Evolutionary conservation across 2,329 filamentous ascomycete genomes (phyloP).

Genomic region (Phialophora chinensis): DNA sequence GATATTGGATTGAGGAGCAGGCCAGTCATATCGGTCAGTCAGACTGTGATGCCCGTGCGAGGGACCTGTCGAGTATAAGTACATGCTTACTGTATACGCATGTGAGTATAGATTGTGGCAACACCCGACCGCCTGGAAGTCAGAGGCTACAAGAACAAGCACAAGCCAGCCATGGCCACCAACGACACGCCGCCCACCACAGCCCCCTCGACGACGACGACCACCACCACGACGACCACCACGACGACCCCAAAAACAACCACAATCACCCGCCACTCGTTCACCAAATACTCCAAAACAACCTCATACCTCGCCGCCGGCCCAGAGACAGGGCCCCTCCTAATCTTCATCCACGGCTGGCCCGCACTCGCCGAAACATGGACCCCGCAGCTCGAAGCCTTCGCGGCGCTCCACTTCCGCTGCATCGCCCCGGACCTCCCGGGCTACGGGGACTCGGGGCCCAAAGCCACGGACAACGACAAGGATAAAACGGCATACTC

Average conservation of each 20-base stretch:
- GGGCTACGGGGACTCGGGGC: slow-evolving; percentile 44
- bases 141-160: neutral
- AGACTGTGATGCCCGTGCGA: too few relatives aligned
- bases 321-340: slow-evolving; percentile 21
- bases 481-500: slow-evolving; percentile 23
- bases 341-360: slow-evolving; percentile 57
- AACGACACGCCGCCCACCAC: too few relatives aligned
- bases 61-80: too few relatives aligned
- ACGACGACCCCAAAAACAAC: neutral
- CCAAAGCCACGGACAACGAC: slow-evolving; percentile 18
- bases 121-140: too few relatives aligned
- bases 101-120: too few relatives aligned
- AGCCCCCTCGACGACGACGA: neutral
- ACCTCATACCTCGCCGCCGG: slow-evolving; percentile 31
- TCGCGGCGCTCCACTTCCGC: slow-evolving; percentile 50
- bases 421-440: slow-evolving; percentile 50
- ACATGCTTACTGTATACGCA: too few relatives aligned
- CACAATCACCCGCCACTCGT: slow-evolving; percentile 19
- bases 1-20: too few relatives aligned
- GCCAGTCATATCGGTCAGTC: too few relatives aligned
- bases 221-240: neutral
- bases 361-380: slow-evolving; percentile 56
- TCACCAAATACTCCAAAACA: slow-evolving; percentile 17
- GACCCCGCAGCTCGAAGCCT: slow-evolving; percentile 49
- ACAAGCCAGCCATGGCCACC: neutral